Base-by-base conservation (phyloP, 2,329 filamentous ascomycete species). In the Orbilia ellipsospora region DNA sequence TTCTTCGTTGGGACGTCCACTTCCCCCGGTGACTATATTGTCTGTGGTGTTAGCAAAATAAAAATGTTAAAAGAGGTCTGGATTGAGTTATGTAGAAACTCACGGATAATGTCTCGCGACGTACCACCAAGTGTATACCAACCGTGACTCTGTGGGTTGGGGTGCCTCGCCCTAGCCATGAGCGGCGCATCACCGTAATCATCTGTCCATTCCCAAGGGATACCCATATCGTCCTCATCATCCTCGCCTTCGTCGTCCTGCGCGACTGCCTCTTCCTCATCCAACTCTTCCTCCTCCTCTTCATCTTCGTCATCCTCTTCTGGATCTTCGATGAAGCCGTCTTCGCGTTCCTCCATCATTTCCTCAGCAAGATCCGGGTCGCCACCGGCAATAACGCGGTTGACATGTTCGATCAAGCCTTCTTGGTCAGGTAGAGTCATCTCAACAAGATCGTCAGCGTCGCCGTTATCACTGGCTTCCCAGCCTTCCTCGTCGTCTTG, bases 221-320 rank as follows among this genome's bases (percentile, higher is more conserved):
- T 77, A 65, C 72, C 78, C 73, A 78, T 74, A 31, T 77, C 78
- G 57, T 77, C 78, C 61, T 82, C 84, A 77, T 83, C 84, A 61
- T 82, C 83, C 59, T 83, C 84, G 54, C 84, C 85, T 23, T 85
- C 83, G 18, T 85, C 85, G 68, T 87, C 87, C 59, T 83, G 83
- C 28, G 85, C 85, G 55, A 86, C 85, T 28, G 84, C 84, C 77
- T 85, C 85, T 40, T 84, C 85, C 77, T 88, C 86, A 55, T 88
- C 85, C 13, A 87, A 82, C 54, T 87, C 86, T 56, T 81, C 81
- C 18, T 82, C 81, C 12, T 82, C 81, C 36, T 82, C 80, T 36
- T 85, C 84, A 51, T 82, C 84, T 73, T 84, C 83, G 15, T 80
- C 82, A 15, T 83, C 87, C 62, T 89, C 88, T 36, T 88, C 88